Conservation (phyloP, 2,329 filamentous ascomycete genomes). For the Trichoderma oligosporum region DNA sequence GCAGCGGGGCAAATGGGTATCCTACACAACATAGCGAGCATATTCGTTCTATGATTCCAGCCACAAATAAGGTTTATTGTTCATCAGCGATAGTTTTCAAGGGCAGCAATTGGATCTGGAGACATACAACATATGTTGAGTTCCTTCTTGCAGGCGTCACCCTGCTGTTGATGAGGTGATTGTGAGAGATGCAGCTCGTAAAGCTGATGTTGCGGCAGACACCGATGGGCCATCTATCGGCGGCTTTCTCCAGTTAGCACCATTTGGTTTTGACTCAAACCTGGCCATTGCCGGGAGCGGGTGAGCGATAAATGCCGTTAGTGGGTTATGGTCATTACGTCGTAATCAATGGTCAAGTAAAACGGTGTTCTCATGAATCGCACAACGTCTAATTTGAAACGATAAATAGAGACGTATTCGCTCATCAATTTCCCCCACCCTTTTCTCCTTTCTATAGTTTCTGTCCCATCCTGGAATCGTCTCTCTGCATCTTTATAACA, state of each 20-base stretch:
- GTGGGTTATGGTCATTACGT: not conserved
- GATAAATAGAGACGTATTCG: not conserved
- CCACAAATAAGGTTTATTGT: constrained; percentile 25
- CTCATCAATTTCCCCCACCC: too few species aligned
- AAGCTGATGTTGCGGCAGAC: constrained; percentile 1
- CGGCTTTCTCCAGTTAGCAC: not conserved
- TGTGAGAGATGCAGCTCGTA: not conserved
- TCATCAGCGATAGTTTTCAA: constrained; percentile 29
- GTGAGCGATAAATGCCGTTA: not conserved
- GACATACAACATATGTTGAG: constrained; percentile 2
- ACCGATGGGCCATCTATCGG: not conserved
- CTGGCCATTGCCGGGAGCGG: not conserved
- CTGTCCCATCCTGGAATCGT: too few species aligned
- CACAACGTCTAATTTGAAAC: not conserved
- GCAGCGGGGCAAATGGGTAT: constrained; percentile 17
- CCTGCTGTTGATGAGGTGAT: not conserved
- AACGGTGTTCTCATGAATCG: not conserved
- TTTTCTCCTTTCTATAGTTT: not conserved
- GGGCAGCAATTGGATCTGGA: constrained; percentile 21
- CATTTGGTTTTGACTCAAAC: not conserved
- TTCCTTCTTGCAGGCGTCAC: not conserved
- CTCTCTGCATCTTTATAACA: too few species aligned
- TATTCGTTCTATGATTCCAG: constrained; percentile 31
- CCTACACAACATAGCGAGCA: constrained; percentile 35
- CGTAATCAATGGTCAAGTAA: not conserved